Evolutionary conservation across 2,329 filamentous ascomycete genomes (phyloP).

Genomic region (Hypoxylon sp.): DNA sequence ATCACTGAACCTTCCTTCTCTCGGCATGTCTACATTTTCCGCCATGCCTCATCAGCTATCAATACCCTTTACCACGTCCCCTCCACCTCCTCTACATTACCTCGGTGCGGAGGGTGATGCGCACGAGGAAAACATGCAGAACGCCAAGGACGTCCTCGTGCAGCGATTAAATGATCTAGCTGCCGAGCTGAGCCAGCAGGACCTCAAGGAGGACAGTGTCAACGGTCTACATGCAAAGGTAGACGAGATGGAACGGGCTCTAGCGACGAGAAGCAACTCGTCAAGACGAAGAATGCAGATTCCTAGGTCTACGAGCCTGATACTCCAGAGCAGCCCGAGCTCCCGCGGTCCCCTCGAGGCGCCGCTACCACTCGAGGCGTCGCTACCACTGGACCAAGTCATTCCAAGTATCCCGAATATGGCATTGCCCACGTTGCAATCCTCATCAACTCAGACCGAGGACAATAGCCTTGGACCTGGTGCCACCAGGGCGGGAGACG

Average conservation of each 20-base stretch:
- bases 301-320: constrained; percentile 26
- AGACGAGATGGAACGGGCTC: constrained; percentile 52
- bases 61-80: constrained; percentile 31
- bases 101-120: constrained; percentile 28
- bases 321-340: constrained; percentile 13
- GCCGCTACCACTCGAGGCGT: constrained; percentile 49
- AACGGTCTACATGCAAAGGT: constrained; percentile 51
- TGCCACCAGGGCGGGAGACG: background rate
- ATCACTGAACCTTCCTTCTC: constrained; percentile 38
- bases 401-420: constrained; percentile 31
- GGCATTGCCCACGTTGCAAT: constrained; percentile 23
- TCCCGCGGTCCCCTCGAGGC: constrained; percentile 44
- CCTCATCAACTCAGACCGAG: constrained; percentile 26
- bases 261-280: constrained; percentile 27
- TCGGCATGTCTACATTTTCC: constrained; percentile 43
- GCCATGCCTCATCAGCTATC: constrained; percentile 39
- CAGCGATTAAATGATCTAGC: constrained; percentile 47
- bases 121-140: constrained; percentile 43
- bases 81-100: constrained; percentile 34
- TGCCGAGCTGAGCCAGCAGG: constrained; percentile 34
- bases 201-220: constrained; percentile 44
- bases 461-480: background rate
- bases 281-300: constrained; percentile 25
- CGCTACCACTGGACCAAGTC: constrained; percentile 41
- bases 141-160: constrained; percentile 57